Evolutionary conservation across 2,329 filamentous ascomycete species (phyloP), one percentile per base, ranked within the genome.

Genomic region (Monilinia laxa): DNA sequence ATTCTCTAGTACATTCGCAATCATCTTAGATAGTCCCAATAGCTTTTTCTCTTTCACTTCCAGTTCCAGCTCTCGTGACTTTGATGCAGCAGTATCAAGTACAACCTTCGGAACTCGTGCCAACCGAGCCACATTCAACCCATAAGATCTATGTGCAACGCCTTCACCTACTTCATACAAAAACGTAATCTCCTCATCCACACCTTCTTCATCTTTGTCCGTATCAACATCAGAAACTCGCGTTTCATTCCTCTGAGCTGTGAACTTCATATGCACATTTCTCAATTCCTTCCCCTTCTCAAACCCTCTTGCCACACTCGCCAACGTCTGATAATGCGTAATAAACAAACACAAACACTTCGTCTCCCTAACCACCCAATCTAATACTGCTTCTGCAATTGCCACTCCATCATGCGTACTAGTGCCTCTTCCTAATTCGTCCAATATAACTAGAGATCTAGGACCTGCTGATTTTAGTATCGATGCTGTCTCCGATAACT

Each of bases 231-330:
- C 80, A 2, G 70, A 70, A 5, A 66, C 70, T 5, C 67, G 65
- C 11, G 71, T 71, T 66, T 69, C 47, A 53, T 64, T 58, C 40
- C 62, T 68, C 64, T 72, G 75, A 25, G 77, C 75, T 4, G 85
- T 87, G 78, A 99, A 99, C 62, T 86, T 87, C 94, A 99, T 98
- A 77, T 99, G 95, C 57, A 97, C 91, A 77, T 98, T 98, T 72
- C 84, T 87, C 72, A 97, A 76, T 73, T 87, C 89, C 1, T 78
- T 77, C 3, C 84, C 82, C 9, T 82, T 77, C 18, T 82, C 81
- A 67, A 96, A 90, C 1, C 86, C 87, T 35, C 87, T 84, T 12
- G 88, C 89, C 70, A 96, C 84, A 57, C 81, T 80, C 12, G 88
- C 87, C 0, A 99, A 85, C 71, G 89, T 89, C 79, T 99, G 95